Evolutionary conservation across 2,329 filamentous ascomycete species (phyloP), one percentile per base, ranked within the genome.

Genomic region (Colletotrichum sp.): DNA sequence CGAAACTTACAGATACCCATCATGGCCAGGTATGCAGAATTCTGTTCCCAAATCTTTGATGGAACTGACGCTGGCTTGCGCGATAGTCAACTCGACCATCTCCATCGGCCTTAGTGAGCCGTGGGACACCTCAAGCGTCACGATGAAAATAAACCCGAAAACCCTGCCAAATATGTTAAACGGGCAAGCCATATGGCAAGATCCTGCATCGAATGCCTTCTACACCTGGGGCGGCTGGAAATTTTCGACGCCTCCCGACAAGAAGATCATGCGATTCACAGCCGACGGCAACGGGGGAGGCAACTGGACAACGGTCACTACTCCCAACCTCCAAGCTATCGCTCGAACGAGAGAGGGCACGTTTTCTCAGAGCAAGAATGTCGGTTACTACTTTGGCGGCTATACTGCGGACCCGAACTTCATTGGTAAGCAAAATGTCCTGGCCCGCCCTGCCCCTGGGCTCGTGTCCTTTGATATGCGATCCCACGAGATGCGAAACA

Each of bases 101-200:
- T 48, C 39, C 39, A 48, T 48, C 0, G 5, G 9, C 39, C 39
- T n/a, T 1, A 48, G 0, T n/a, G 5, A 48, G 39, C 39, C 3
- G 1, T 48, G 39, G 39, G 39, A 48, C 39, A 3, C 39, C 39
- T 12, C 9, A 12, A 48, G 3, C 18, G 39, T n/a, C 18, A n/a
- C 39, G 18, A 48, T n/a, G 39, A 48, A 48, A 48, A n/a, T 9
- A 48, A 48, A 18, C 18, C 9, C 0, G 9, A 44, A 48, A 48
- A 0, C 0, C 18, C 8, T 0, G 39, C 0, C 39, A 0, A 7
- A 48, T n/a, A 1, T 0, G 18, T 48, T 48, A 0, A 48, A 48
- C 39, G 39, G 5, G 39, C 39, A 48, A 48, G 39, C 18, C 9
- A 48, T 48, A 18, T 48, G 39, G 39, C 6, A 48, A 48, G 39